Conservation (phyloP, 257 asterid genomes). For the Ligustrum vulgare region DNA sequence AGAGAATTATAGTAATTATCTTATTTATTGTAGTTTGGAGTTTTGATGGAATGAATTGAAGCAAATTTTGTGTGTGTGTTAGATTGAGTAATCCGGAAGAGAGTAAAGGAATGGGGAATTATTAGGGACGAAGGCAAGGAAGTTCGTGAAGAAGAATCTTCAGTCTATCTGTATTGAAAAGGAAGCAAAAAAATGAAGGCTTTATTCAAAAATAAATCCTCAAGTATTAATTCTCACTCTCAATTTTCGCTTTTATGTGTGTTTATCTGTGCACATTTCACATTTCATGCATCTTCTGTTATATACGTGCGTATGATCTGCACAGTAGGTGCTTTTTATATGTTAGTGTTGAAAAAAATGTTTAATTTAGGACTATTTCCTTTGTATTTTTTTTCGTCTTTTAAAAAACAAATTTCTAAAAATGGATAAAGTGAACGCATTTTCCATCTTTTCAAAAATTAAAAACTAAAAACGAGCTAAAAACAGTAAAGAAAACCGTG, state of each 20-base stretch:
- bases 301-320: neutral
- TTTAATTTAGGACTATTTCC: neutral
- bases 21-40: too few relatives aligned
- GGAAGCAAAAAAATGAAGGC: constrained; percentile 72
- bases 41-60: too few relatives aligned
- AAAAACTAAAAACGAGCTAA: too few relatives aligned
- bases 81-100: too few relatives aligned
- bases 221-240: constrained; percentile 35
- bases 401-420: too few relatives aligned
- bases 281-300: constrained; percentile 11
- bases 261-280: neutral
- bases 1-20: too few relatives aligned
- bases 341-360: neutral
- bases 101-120: constrained; percentile 63
- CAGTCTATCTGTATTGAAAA: constrained; percentile 68
- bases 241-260: too few relatives aligned
- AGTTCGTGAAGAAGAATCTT: constrained; percentile 91
- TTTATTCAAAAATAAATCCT: constrained; percentile 58
- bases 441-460: too few relatives aligned
- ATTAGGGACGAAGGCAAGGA: constrained; percentile 90
- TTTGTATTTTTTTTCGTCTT: too few relatives aligned
- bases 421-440: too few relatives aligned
- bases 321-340: neutral
- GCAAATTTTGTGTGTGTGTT: too few relatives aligned
- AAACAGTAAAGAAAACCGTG: too few relatives aligned